phyloP scores from a whole-genome alignment of 495 filamentous ascomycete genomes.

The Tuber brumale region DNA sequence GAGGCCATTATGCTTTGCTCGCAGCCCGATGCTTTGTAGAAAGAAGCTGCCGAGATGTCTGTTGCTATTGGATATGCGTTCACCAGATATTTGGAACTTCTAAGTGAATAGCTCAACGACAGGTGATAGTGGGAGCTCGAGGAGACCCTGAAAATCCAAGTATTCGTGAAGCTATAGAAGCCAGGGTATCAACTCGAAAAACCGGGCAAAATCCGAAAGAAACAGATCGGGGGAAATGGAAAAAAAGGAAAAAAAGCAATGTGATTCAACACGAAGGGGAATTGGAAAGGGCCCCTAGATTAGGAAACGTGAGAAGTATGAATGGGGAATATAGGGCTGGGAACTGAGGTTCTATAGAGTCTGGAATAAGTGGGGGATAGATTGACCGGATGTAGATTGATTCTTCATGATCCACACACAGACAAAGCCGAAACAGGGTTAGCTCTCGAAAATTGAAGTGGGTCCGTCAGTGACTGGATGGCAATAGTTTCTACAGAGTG shows the following conservation, averaged over 20 bases:
- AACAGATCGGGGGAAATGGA: neutral
- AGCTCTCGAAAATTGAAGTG: neutral
- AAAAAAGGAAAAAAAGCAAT: neutral
- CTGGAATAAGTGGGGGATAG: neutral
- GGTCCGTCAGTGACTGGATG: neutral
- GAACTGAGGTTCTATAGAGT: neutral
- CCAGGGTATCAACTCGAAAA: neutral
- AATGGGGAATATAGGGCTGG: neutral
- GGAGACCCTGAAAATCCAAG: neutral
- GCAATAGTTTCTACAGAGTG: neutral
- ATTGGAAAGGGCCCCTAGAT: neutral
- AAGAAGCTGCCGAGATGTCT: neutral
- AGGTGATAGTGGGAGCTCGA: neutral
- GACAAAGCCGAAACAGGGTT: neutral
- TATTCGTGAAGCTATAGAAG: neutral
- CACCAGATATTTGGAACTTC: neutral
- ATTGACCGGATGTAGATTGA: neutral
- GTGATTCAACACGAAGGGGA: neutral
- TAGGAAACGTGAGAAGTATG: neutral
- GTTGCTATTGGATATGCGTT: neutral
- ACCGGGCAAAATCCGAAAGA: neutral
- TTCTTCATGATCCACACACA: neutral
- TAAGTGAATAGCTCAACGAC: neutral
- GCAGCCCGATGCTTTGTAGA: neutral
- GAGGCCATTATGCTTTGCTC: neutral